phyloP scores from a whole-genome alignment of 108 stramenopile species.

The Cyclotella baltica region DNA sequence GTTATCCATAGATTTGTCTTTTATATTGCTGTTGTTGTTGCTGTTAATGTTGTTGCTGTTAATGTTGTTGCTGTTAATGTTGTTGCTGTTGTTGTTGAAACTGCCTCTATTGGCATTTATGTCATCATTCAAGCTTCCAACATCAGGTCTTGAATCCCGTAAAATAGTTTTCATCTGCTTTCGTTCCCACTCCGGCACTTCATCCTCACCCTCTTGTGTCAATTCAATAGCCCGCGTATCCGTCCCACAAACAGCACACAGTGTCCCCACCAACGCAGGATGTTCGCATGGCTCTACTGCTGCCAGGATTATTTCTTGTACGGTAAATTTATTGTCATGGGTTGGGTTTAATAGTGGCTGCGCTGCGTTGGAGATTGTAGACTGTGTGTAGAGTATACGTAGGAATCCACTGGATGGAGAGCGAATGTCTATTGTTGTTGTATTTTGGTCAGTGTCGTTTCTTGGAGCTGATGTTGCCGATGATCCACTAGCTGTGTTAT shows the following conservation, averaged over 20 bases:
- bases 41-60: not conserved
- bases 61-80: not conserved
- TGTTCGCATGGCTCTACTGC: conserved; percentile 74
- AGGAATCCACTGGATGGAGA: conserved; percentile 40
- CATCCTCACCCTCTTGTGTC: not conserved
- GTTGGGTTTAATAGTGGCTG: not conserved
- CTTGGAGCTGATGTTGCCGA: conserved; percentile 5
- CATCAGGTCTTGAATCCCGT: not conserved
- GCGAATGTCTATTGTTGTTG: conserved; percentile 11
- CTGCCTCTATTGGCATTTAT: not conserved
- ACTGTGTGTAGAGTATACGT: conserved; percentile 14
- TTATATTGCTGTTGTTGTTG: not conserved
- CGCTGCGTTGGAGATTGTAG: not conserved
- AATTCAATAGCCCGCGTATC: conserved; percentile 16
- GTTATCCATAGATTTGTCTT: not conserved
- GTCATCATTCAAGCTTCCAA: not conserved
- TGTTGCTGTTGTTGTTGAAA: not conserved
- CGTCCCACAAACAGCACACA: conserved; percentile 79
- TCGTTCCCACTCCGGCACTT: not conserved
- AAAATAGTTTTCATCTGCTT: not conserved
- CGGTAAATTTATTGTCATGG: not conserved
- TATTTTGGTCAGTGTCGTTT: not conserved
- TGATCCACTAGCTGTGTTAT: no score
- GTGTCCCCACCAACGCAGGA: conserved; percentile 72
- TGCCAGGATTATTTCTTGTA: conserved; percentile 50